Percentiles rank a stretch among this genome's conserved stretches.
These are phyloP conservation scores for Xylaria sp. DNA, from an alignment of 2,329 filamentous ascomycete species.

Conservation along the genomic window DNA sequence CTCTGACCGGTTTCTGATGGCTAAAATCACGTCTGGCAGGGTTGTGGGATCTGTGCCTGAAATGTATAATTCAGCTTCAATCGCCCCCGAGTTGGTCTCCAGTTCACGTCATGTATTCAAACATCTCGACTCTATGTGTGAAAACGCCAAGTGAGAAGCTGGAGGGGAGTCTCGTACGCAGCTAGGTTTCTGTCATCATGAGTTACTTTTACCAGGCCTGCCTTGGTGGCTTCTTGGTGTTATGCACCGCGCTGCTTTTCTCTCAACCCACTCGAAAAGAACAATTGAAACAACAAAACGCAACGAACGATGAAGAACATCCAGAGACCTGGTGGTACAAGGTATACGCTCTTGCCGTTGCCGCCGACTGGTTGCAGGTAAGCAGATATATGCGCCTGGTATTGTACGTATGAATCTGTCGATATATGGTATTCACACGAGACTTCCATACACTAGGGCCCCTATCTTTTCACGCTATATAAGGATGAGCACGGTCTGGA, in stretches of 20 bases:
- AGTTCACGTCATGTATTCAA: slow-evolving; percentile 11
- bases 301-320: slow-evolving; percentile 46
- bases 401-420: not conserved
- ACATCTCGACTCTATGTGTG: not conserved
- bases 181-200: slow-evolving; percentile 4
- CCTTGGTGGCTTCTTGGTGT: slow-evolving; percentile 41
- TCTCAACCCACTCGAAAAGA: slow-evolving; percentile 46
- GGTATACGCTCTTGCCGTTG: slow-evolving; percentile 57
- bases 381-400: not conserved
- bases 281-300: slow-evolving; percentile 39
- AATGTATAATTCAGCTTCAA: slow-evolving; percentile 11
- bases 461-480: slow-evolving; percentile 48
- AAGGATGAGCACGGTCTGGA: slow-evolving; percentile 46
- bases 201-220: slow-evolving; percentile 37
- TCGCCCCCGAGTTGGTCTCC: not conserved
- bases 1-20: slow-evolving; percentile 6
- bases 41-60: slow-evolving; percentile 1
- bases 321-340: slow-evolving; percentile 57
- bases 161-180: not conserved
- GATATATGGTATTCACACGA: not conserved
- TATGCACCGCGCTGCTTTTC: slow-evolving; percentile 44
- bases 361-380: slow-evolving; percentile 60
- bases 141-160: not conserved
- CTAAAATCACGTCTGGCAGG: slow-evolving; percentile 27
- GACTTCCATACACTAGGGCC: slow-evolving; percentile 38